Base-by-base conservation (phyloP, 306 rosid genomes). In the Ochetophila trinervis region DNA sequence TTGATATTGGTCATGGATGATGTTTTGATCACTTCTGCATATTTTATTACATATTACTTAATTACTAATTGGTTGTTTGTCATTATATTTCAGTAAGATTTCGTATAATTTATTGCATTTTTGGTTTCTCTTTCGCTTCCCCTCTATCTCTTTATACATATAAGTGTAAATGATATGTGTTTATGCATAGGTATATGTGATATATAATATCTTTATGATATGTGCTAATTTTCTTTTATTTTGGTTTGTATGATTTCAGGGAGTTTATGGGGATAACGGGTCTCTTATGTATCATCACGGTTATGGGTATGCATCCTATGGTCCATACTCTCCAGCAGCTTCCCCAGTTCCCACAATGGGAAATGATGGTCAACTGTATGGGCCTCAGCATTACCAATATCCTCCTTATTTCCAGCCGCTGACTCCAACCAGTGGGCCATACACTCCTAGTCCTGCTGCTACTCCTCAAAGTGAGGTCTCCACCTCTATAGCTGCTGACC, bases 281-380 rank as follows among this genome's bases (percentile, higher is more conserved):
- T 92, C 98, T 66, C 75, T 89, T 2, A 18, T 93, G 69, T 93
- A 92, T 72, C 95, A 85, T 77, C 91, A 82, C 55, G 95, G 96
- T 21, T 93, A 85, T 68, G 98, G 98, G 19, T 93, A 90, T 81
- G 87, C 91, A 6, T 91, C 94, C 0, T 93, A 90, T 59, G 84
- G 84, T 19, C 89, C 98, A 27, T 93, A 90, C 67, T 87, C 99
- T 3, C 99, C 99, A 9, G 96, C 99, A 14, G 82, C 86, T 11
- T 89, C 99, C 12, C 96, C 99, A 8, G 97, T 84, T 53, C 99
- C 99, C 8, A 85, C 98, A n/a, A 70, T 93, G 94, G 91, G 88
- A 63, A 86, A 87, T 64, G 99, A 93, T 63, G 99, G 97, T 51
- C 99, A 90, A 72, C 74, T 93, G 64, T 93, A 93, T 69, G 99